Evolutionary conservation across 805 yeast species (phyloP).

Genomic region (Yarrowia deformans): DNA sequence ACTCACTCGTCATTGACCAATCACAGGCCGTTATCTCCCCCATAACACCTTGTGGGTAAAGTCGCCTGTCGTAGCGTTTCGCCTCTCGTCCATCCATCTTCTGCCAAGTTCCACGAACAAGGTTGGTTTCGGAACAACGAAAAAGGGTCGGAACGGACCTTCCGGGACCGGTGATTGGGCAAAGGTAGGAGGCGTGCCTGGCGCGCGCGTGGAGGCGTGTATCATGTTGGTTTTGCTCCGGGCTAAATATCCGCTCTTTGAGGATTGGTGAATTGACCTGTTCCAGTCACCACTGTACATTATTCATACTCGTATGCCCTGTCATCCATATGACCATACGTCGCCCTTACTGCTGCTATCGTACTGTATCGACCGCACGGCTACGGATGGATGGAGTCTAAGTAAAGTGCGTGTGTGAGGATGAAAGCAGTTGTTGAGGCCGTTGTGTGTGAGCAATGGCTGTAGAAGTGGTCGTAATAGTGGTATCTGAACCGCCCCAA

Average conservation of each 20-base stretch:
- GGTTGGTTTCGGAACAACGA: constrained; percentile 24
- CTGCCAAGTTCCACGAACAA: constrained; percentile 23
- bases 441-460: too few relatives aligned
- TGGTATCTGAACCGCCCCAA: too few relatives aligned
- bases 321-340: too few relatives aligned
- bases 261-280: neutral
- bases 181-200: constrained; percentile 8
- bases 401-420: too few relatives aligned
- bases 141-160: constrained; percentile 21
- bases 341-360: too few relatives aligned
- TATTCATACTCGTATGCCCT: too few relatives aligned
- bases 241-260: neutral
- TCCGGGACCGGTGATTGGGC: constrained; percentile 26
- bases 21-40: neutral
- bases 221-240: too few relatives aligned
- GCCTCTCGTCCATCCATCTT: neutral
- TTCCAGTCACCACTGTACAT: too few relatives aligned
- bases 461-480: too few relatives aligned
- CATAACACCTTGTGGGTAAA: constrained; percentile 12
- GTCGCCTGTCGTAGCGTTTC: too few relatives aligned
- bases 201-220: constrained; percentile 27
- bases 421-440: too few relatives aligned
- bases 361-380: neutral
- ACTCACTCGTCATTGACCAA: too few relatives aligned
- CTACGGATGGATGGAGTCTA: constrained; percentile 1